These are phyloP conservation scores for Exophiala sp. DNA, from an alignment of 2,329 filamentous ascomycete species.

Conservation along the genomic window DNA sequence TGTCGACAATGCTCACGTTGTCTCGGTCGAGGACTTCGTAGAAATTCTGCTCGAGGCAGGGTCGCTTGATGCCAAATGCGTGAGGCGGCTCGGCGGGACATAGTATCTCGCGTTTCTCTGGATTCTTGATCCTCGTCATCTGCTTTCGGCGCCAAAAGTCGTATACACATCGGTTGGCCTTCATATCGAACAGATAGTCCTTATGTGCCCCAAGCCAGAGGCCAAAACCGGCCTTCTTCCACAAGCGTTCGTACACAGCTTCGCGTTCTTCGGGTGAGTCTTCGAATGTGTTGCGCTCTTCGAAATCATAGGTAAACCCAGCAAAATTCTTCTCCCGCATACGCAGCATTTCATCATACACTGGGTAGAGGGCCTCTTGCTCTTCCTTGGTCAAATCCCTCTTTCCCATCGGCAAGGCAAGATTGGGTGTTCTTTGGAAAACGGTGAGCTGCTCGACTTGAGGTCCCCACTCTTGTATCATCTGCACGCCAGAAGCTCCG, in stretches of 20 bases:
- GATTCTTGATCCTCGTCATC: slow-evolving; percentile 50
- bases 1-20: slow-evolving; percentile 47
- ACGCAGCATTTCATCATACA: slow-evolving; percentile 18
- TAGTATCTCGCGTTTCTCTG: slow-evolving; percentile 49
- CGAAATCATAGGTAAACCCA: slow-evolving; percentile 56
- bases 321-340: slow-evolving; percentile 38
- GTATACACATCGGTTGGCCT: slow-evolving; percentile 53
- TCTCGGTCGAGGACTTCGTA: slow-evolving; percentile 48
- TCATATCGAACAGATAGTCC: slow-evolving; percentile 42
- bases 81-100: slow-evolving; percentile 53
- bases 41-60: slow-evolving; percentile 48
- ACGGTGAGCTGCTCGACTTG: slow-evolving; percentile 49
- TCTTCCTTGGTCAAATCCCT: slow-evolving; percentile 47
- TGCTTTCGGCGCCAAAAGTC: slow-evolving; percentile 56
- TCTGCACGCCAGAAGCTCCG: slow-evolving; percentile 62
- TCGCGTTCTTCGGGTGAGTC: slow-evolving; percentile 34
- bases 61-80: slow-evolving; percentile 55
- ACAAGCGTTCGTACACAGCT: slow-evolving; percentile 48
- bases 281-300: slow-evolving; percentile 49
- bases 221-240: slow-evolving; percentile 52
- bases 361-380: slow-evolving; percentile 39
- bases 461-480: slow-evolving; percentile 59
- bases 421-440: slow-evolving; percentile 64
- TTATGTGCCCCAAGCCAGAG: slow-evolving; percentile 52
- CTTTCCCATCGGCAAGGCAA: slow-evolving; percentile 60